Evolutionary conservation across 1,284 basidiomycete species (phyloP).

Genomic region (Sporisorium scitamineum): DNA sequence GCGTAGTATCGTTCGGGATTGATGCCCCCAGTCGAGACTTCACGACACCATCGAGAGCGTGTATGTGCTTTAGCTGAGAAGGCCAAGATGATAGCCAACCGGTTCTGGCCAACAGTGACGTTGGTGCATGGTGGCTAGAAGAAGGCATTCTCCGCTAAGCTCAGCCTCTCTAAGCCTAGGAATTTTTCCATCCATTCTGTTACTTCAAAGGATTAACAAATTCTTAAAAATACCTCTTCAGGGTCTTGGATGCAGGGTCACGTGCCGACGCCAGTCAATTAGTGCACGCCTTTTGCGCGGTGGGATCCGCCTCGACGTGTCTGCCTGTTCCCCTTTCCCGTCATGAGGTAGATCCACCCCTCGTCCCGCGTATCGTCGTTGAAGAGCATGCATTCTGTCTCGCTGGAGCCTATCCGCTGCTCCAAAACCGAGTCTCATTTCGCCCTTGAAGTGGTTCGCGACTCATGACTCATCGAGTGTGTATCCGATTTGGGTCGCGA

Average conservation of each 20-base stretch:
- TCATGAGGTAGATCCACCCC: neutral
- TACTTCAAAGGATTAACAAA: neutral
- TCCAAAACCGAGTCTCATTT: neutral
- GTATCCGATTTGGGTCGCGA: neutral
- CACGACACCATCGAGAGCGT: neutral
- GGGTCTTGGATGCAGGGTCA: conserved; percentile 48
- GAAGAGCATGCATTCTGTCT: neutral
- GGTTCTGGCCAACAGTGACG: neutral
- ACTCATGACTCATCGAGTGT: neutral
- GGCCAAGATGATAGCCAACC: neutral
- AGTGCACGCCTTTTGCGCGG: conserved; percentile 30
- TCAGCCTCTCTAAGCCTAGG: neutral
- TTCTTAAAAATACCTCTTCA: neutral
- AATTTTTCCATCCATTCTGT: neutral
- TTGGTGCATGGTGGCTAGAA: neutral
- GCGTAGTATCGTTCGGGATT: neutral
- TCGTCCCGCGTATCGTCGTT: neutral
- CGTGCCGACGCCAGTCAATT: conserved; percentile 49
- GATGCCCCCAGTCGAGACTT: neutral
- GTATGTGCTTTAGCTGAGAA: neutral
- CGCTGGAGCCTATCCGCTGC: neutral
- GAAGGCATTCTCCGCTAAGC: neutral
- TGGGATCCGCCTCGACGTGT: neutral
- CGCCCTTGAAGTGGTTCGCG: neutral
- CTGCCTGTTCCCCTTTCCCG: neutral